Percentiles rank a stretch among this genome's conserved stretches.
Evolutionary conservation across 306 rosid genomes (phyloP).

Genomic region (Lathyrus sativus): DNA sequence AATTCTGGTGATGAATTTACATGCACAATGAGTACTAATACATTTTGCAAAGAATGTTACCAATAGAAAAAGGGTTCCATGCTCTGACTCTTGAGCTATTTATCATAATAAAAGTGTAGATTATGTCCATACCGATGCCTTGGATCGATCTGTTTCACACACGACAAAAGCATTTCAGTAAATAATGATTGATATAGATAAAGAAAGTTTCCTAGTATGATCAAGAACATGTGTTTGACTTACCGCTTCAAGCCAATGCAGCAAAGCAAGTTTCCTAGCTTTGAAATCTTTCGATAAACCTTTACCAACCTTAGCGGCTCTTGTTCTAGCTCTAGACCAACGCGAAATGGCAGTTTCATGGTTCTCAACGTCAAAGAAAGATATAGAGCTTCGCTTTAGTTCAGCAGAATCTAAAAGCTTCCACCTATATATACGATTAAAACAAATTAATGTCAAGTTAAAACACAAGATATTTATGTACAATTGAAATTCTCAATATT

Average conservation of each 20-base stretch:
- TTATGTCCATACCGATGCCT: slow-evolving; percentile 94
- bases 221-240: slow-evolving; percentile 42
- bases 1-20: not conserved
- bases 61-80: slow-evolving; percentile 88
- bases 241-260: slow-evolving; percentile 97
- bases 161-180: slow-evolving; percentile 8
- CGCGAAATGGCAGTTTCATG: slow-evolving; percentile 80
- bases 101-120: slow-evolving; percentile 82
- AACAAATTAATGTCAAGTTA: slow-evolving; percentile 1
- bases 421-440: slow-evolving; percentile 62
- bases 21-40: not conserved
- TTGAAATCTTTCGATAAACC: slow-evolving; percentile 82
- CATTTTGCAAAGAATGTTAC: slow-evolving; percentile 41
- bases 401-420: slow-evolving; percentile 84
- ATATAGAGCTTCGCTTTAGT: slow-evolving; percentile 72
- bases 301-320: slow-evolving; percentile 92
- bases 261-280: slow-evolving; percentile 86
- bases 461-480: not conserved
- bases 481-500: not conserved
- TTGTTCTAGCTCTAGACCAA: slow-evolving; percentile 84
- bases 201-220: slow-evolving; percentile 2
- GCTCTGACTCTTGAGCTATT: slow-evolving; percentile 80
- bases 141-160: slow-evolving; percentile 73
- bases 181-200: slow-evolving; percentile 22
- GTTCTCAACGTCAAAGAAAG: slow-evolving; percentile 80